Conservation (phyloP, 192 early-diverging fungal genomes). For the Pilaira anomala region DNA sequence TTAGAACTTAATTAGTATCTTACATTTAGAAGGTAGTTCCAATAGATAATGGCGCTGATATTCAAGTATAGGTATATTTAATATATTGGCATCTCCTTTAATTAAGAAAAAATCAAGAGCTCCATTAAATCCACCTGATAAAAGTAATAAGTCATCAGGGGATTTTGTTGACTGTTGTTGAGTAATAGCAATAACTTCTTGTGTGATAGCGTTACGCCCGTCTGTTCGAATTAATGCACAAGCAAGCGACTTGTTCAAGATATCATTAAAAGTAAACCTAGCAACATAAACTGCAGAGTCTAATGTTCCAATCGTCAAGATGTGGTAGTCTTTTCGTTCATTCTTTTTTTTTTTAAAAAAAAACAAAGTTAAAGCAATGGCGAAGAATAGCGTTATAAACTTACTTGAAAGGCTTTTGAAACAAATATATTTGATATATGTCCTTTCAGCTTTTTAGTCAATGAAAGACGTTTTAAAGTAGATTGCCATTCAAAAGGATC, state of each 20-base stretch:
- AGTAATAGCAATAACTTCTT: neutral
- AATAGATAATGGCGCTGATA: too few species aligned
- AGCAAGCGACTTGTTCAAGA: neutral
- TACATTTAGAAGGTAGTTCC: constrained; percentile 7
- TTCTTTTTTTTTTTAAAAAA: neutral
- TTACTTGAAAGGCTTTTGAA: constrained; percentile 3
- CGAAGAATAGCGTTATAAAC: neutral
- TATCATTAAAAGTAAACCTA: neutral
- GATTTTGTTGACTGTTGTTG: neutral
- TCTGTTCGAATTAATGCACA: constrained; percentile 8
- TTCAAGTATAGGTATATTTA: too few species aligned
- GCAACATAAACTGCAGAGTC: constrained; percentile 6
- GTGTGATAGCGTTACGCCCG: neutral
- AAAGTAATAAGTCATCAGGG: neutral
- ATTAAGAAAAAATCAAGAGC: constrained; percentile 1
- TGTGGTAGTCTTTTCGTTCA: neutral
- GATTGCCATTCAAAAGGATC: neutral
- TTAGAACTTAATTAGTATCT: neutral
- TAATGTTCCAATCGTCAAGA: constrained; percentile 1
- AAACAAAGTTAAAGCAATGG: neutral
- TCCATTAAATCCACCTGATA: constrained; percentile 3
- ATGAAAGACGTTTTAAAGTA: too few species aligned
- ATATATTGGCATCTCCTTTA: constrained; percentile 2
- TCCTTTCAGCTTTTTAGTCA: neutral
- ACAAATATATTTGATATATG: neutral